Evolutionary conservation across 2,329 filamentous ascomycete genomes (phyloP).

Genomic region (Emergomyces orientalis): DNA sequence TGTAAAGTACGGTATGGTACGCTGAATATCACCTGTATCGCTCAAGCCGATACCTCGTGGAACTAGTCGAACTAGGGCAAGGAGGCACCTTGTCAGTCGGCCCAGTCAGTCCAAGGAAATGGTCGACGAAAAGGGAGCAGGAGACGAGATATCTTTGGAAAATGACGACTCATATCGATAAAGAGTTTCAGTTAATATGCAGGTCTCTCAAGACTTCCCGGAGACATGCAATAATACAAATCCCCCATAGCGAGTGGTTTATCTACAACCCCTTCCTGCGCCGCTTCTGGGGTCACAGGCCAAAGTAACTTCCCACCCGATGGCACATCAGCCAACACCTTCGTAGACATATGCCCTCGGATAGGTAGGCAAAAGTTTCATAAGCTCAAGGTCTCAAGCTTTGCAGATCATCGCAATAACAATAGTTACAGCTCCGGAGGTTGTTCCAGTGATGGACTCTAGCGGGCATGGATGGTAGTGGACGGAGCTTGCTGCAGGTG

Average conservation of each 20-base stretch:
- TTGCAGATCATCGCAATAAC: neutral
- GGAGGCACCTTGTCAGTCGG: conserved; percentile 2
- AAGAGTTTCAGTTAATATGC: conserved; percentile 4
- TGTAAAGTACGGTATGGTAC: conserved; percentile 7
- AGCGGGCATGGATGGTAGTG: neutral
- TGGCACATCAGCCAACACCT: neutral
- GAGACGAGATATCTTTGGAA: neutral
- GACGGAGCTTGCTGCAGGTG: conserved; percentile 4
- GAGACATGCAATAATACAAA: neutral
- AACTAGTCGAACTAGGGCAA: neutral
- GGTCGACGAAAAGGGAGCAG: neutral
- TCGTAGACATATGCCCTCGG: neutral
- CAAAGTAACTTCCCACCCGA: neutral
- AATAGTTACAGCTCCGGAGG: neutral
- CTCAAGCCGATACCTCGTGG: neutral
- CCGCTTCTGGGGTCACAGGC: neutral
- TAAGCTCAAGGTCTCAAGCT: neutral
- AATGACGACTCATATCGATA: conserved; percentile 7
- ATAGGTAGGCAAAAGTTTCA: neutral
- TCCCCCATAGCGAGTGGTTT: neutral
- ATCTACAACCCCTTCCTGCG: neutral
- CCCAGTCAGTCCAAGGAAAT: neutral
- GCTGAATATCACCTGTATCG: neutral
- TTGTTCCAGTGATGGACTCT: neutral
- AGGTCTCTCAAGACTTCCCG: neutral